Percentiles rank a stretch among this genome's conserved stretches.
Conservation (phyloP, 345 rosid species). For the Citrus glauca region DNA sequence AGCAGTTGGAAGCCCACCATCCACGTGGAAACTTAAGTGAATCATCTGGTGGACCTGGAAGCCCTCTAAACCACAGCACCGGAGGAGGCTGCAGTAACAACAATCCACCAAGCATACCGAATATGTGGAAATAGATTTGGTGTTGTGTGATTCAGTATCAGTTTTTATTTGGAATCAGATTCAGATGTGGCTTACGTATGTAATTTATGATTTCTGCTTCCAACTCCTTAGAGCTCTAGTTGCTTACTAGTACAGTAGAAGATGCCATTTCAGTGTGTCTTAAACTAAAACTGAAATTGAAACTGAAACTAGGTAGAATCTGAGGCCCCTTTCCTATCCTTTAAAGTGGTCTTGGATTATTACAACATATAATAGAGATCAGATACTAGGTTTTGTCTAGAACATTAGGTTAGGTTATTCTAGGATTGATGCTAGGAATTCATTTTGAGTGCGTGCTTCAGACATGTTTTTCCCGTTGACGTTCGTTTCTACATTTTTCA, state of each 20-base stretch:
- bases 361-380: background rate
- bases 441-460: background rate
- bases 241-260: background rate
- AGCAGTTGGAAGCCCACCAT: conserved; percentile 45
- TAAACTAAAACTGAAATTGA: background rate
- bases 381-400: background rate
- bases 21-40: conserved; percentile 51
- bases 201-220: background rate
- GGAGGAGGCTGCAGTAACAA: conserved; percentile 38
- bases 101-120: conserved; percentile 30
- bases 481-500: too few relatives aligned
- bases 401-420: background rate
- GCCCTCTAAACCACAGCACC: conserved; percentile 46
- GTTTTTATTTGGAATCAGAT: background rate
- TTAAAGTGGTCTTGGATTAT: background rate
- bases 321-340: background rate
- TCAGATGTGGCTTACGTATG: background rate
- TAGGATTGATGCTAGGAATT: background rate
- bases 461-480: background rate
- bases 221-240: background rate
- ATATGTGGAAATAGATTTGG: conserved; percentile 36
- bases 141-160: background rate
- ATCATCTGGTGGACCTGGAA: conserved; percentile 52
- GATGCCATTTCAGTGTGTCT: background rate
- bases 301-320: background rate